phyloP scores from a whole-genome alignment of 1,284 basidiomycete species.

The Malassezia psittaci region DNA sequence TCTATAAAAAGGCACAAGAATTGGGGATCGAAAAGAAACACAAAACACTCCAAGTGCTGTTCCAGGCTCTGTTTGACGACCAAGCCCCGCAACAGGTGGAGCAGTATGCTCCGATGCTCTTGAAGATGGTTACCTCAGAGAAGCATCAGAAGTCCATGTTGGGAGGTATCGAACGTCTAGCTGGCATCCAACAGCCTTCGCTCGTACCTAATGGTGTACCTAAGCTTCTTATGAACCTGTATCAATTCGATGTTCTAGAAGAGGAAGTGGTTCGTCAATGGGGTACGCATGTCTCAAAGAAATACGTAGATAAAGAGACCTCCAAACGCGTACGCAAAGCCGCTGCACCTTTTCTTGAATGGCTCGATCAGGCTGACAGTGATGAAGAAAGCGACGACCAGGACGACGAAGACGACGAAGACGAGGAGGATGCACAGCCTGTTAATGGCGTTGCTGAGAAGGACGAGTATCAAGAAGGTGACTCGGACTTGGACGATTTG shows the following conservation, averaged over 20 bases:
- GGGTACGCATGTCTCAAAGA: conserved; percentile 91
- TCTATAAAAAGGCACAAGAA: conserved; percentile 83
- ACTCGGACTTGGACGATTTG: conserved; percentile 38
- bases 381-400: conserved; percentile 41
- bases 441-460: conserved; percentile 13
- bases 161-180: conserved; percentile 50
- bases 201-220: conserved; percentile 55
- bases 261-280: conserved; percentile 83
- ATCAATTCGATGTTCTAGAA: conserved; percentile 83
- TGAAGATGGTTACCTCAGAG: conserved; percentile 62
- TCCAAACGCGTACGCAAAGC: conserved; percentile 93
- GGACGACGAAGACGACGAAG: conserved; percentile 28
- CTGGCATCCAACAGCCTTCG: conserved; percentile 34
- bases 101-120: conserved; percentile 64
- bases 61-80: conserved; percentile 74
- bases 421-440: conserved; percentile 16
- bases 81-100: conserved; percentile 65
- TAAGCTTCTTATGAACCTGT: conserved; percentile 89
- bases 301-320: conserved; percentile 90
- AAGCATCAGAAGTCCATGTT: conserved; percentile 91
- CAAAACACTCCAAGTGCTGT: conserved; percentile 74
- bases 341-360: conserved; percentile 74
- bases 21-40: conserved; percentile 91
- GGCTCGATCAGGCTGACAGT: conserved; percentile 44
- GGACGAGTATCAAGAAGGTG: conserved; percentile 31